Base-by-base conservation (phyloP, 2,329 filamentous ascomycete genomes). In the Stagonosporopsis vannaccii region DNA sequence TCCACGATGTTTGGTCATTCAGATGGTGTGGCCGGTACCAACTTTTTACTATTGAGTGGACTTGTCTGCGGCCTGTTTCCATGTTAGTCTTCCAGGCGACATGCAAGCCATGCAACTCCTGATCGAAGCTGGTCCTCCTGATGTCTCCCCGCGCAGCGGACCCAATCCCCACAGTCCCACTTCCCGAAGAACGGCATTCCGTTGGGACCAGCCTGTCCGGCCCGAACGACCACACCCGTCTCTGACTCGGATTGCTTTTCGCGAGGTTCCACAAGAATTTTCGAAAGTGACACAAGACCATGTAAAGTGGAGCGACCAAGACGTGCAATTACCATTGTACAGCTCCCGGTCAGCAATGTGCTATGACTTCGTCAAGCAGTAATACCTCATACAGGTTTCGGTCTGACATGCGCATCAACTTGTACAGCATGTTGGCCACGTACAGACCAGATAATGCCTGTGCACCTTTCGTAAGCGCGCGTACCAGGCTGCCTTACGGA, bases 151-250 rank as follows among this genome's bases (percentile, higher is more conserved):
- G 26, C 33, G n/a, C 19, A 28, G 30, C 35, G 45, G 7, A 47
- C 1, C 19, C 43, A 43, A 30, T 43, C 26, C 26, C 36, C 8
- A 40, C 19, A 15, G 46, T 48, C 32, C 57, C 52, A 57, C 49
- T 53, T 43, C 8, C 57, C 52, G 57, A 30, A 37, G 32, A 23
- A 48, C 57, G 48, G 52, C 42, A 53, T 49, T 28, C 57, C 49
- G 49, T 50, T 22, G 44, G 44, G 19, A 40, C 26, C 15, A 53
- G 26, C 12, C 8, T 22, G 35, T 32, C 36, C 53, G 57, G 53
- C 45, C 57, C 57, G 57, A 60, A 40, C 36, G 32, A 41, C 19
- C 35, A 45, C 11, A 37, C 49, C 42, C 43, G 33, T 33, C 30
- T 35, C 26, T 36, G 37, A 25, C 33, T 48, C 51, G 37, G 43